Percentiles rank a stretch among this genome's conserved stretches.
phyloP scores from a whole-genome alignment of 495 filamentous ascomycete genomes.

The Trichodelitschia bisporula region DNA sequence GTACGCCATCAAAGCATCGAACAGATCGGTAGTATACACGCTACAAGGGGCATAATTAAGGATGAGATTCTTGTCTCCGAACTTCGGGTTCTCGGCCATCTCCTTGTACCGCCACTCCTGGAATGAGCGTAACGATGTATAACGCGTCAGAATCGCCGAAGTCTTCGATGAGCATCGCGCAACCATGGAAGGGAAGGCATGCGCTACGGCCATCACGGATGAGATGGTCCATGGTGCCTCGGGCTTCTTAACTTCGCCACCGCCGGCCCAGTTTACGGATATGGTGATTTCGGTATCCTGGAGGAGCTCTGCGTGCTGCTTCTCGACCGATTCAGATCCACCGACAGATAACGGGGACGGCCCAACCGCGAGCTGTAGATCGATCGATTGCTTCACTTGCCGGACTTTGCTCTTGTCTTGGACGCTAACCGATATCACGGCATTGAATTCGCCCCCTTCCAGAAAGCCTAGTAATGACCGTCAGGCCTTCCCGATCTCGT shows the following conservation, averaged over 20 bases:
- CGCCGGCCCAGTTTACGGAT: slow-evolving; percentile 17
- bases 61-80: slow-evolving; percentile 11
- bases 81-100: slow-evolving; percentile 5
- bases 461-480: no score
- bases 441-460: slow-evolving; percentile 17
- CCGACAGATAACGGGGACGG: slow-evolving; percentile 10
- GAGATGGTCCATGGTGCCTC: slow-evolving; percentile 12
- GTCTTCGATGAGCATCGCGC: slow-evolving; percentile 12
- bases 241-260: slow-evolving; percentile 14
- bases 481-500: no score
- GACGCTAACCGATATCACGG: slow-evolving; percentile 14
- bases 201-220: slow-evolving; percentile 12
- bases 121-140: slow-evolving; percentile 13
- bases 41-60: slow-evolving; percentile 14
- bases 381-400: slow-evolving; percentile 14
- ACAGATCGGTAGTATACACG: slow-evolving; percentile 15
- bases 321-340: slow-evolving; percentile 4
- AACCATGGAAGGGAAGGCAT: slow-evolving; percentile 14
- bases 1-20: slow-evolving; percentile 16
- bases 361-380: slow-evolving; percentile 11
- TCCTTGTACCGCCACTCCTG: slow-evolving; percentile 10
- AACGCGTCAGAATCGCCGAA: slow-evolving; percentile 11
- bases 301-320: slow-evolving; percentile 10
- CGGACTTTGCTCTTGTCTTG: slow-evolving; percentile 12
- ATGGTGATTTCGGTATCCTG: slow-evolving; percentile 14